phyloP scores from a whole-genome alignment of 306 rosid species.

The Mimosa bimucronata region DNA sequence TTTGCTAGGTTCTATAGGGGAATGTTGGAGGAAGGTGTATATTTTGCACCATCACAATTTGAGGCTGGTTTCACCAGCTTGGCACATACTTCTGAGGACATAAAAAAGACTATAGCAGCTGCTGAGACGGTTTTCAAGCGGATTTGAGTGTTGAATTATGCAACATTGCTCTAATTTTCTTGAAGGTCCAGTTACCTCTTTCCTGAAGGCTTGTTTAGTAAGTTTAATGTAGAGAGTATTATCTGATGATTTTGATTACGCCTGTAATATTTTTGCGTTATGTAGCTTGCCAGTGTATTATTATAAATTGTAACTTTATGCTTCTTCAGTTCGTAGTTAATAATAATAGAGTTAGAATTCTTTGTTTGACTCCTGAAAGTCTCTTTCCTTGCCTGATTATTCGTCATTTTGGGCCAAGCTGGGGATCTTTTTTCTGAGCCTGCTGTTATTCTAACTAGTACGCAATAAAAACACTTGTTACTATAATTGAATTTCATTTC shows the following conservation, averaged over 20 bases:
- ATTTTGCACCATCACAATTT: slow-evolving; percentile 94
- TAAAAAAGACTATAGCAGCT: slow-evolving; percentile 86
- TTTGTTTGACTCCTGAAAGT: neutral
- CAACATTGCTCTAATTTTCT: slow-evolving; percentile 28
- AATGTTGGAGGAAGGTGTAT: slow-evolving; percentile 93
- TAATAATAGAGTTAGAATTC: slow-evolving; percentile 28
- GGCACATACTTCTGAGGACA: slow-evolving; percentile 83
- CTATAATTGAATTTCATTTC: neutral
- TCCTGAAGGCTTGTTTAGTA: slow-evolving; percentile 34
- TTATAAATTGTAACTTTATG: slow-evolving; percentile 7
- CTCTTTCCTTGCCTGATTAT: slow-evolving; percentile 3
- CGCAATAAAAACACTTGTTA: neutral
- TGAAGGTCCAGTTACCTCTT: neutral
- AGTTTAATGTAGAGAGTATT: slow-evolving; percentile 33
- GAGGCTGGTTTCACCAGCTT: slow-evolving; percentile 98
- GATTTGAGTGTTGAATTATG: slow-evolving; percentile 50
- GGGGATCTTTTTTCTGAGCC: neutral
- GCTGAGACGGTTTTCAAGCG: slow-evolving; percentile 84
- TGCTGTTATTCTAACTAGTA: neutral
- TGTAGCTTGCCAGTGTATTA: slow-evolving; percentile 31
- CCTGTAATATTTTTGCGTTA: slow-evolving; percentile 34
- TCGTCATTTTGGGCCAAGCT: neutral
- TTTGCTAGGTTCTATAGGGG: slow-evolving; percentile 83
- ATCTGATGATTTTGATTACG: slow-evolving; percentile 22
- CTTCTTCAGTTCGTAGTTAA: slow-evolving; percentile 10